Evolutionary conservation across 345 rosid species (phyloP), one percentile per base, ranked within the genome.

Genomic region (Populus alba): DNA sequence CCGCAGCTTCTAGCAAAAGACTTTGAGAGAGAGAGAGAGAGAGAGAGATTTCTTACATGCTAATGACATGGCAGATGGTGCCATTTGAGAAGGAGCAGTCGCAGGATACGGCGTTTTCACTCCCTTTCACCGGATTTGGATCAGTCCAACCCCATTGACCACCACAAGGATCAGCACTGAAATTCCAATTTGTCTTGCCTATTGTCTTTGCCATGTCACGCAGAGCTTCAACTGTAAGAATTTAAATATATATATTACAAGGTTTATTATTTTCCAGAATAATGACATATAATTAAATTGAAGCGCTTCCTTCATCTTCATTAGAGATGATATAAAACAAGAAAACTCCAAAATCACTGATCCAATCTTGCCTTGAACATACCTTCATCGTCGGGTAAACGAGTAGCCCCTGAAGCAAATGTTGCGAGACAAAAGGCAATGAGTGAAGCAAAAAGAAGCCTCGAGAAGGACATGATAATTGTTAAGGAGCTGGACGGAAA

Each of bases 101-200:
- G 17, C 82, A 80, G 20, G 22, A 13, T 8, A 80, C 79, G 8
- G 25, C 51, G 47, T 80, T 69, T 6, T 41, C 67, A 10, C 0
- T 2, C 5, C 63, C 75, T 5, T 59, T 7, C 6, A 1, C 18
- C 1, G 10, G 47, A 17, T 10, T 27, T 39, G 49, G 68, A 79
- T 33, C 20, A 3, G 0, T 7, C 82, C 82, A 80, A 33, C 78
- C 78, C 18, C 17, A 27, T 59, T 45, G 10, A 2, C 71, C 65
- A 2, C 66, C 39, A 38, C 82, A 80, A 17, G 82, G 82, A 74
- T 79, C 71, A 0, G 57, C 78, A 3, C 70, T 74, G 23, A 74
- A 79, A 23, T 79, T 16, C 82, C 82, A 80, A 25, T 68, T 20
- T 57, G 70, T 70, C 75, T 80, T 80, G 15, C 79, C 75, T 11